phyloP scores from a whole-genome alignment of 371 early-diverging fungal genomes.

The Rhizopus delemar region DNA sequence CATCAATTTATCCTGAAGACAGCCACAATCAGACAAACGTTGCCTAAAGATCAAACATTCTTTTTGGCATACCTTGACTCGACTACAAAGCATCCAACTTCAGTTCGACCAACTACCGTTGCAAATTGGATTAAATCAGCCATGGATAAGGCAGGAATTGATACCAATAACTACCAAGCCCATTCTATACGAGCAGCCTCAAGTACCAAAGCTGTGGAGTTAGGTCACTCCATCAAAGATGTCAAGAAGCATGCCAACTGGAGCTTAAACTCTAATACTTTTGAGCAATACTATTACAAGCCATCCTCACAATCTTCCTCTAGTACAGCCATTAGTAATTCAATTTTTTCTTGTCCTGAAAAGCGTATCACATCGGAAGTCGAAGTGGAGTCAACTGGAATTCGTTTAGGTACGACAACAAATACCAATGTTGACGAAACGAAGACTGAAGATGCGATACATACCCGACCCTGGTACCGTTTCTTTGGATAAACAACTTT shows the following conservation, averaged over 20 bases:
- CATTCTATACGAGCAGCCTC: constrained; percentile 12
- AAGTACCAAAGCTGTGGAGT: constrained; percentile 17
- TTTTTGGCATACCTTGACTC: constrained; percentile 11
- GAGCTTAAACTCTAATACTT: constrained; percentile 7
- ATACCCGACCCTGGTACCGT: too few species aligned
- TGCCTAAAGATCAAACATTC: constrained; percentile 11
- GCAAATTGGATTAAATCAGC: constrained; percentile 10
- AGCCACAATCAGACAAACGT: background rate
- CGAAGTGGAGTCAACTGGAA: constrained; percentile 14
- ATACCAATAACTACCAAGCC: background rate
- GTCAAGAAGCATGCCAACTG: constrained; percentile 15
- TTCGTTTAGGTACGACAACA: constrained; percentile 12
- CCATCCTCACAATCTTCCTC: background rate
- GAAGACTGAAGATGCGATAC: too few species aligned
- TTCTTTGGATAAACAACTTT: too few species aligned
- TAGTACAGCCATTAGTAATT: constrained; percentile 6
- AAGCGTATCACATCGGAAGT: constrained; percentile 15
- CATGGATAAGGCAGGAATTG: constrained; percentile 16
- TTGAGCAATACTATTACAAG: constrained; percentile 16
- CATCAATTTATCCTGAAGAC: background rate
- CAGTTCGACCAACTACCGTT: background rate
- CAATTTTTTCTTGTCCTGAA: constrained; percentile 9
- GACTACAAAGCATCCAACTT: background rate
- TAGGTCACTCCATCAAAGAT: background rate
- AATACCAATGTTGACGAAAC: too few species aligned